phyloP scores from a whole-genome alignment of 1,284 basidiomycete species.

The Takashimella koratensis region DNA sequence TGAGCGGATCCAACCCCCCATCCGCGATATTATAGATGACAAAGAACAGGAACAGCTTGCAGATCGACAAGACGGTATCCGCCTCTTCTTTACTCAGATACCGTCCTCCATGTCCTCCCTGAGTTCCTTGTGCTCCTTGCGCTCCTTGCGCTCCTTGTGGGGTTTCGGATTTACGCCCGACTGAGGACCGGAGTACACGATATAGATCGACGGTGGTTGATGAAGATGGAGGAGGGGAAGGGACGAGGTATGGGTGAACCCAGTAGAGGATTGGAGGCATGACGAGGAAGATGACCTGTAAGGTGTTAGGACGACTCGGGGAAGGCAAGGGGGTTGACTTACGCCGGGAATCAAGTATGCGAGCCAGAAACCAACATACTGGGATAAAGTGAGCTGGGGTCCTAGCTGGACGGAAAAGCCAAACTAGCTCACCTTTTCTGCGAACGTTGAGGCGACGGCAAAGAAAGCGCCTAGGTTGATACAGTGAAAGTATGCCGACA shows the following conservation, averaged over 20 bases:
- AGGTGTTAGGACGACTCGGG: too few relatives aligned
- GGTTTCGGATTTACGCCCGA: too few relatives aligned
- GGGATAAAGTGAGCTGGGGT: not conserved
- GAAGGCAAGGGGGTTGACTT: not conserved
- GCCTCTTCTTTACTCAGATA: not conserved
- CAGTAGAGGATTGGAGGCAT: slow-evolving; percentile 19
- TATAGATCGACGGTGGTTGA: slow-evolving; percentile 11
- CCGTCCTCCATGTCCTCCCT: too few relatives aligned
- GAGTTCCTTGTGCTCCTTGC: too few relatives aligned
- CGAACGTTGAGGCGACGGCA: slow-evolving; percentile 26
- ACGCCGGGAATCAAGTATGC: slow-evolving; percentile 21
- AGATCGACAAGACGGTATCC: slow-evolving; percentile 3
- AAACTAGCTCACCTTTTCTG: slow-evolving; percentile 22
- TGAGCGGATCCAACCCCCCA: slow-evolving; percentile 19
- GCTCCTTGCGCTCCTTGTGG: too few relatives aligned
- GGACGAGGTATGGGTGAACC: slow-evolving; percentile 11
- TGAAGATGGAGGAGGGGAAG: slow-evolving; percentile 9
- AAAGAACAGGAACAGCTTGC: slow-evolving; percentile 21
- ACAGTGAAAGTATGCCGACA: slow-evolving; percentile 26
- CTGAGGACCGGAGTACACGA: not conserved
- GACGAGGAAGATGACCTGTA: slow-evolving; percentile 19
- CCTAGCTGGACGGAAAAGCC: too few relatives aligned
- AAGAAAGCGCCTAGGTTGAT: slow-evolving; percentile 27
- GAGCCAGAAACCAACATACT: slow-evolving; percentile 25
- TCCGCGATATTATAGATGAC: slow-evolving; percentile 21